Conservation (phyloP, 257 asterid species). For the Nicotiana attenuata region DNA sequence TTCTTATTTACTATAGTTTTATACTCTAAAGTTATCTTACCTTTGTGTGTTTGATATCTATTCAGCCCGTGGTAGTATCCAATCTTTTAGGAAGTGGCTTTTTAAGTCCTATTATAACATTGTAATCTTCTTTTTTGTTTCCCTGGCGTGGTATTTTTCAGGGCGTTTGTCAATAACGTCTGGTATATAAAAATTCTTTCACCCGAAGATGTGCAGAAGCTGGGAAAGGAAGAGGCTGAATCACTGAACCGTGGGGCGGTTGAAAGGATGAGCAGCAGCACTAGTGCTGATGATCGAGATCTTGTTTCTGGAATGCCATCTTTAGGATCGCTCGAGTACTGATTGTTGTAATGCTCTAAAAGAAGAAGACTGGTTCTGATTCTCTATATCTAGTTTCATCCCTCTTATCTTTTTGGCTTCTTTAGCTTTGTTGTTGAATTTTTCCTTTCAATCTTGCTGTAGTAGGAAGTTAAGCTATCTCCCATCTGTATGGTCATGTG, state of each 20-base stretch:
- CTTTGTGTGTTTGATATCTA: not conserved
- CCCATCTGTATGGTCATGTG: slow-evolving; percentile 6
- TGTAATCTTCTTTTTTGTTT: not conserved
- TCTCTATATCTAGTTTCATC: not conserved
- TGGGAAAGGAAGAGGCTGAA: slow-evolving; percentile 70
- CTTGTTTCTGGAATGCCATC: slow-evolving; percentile 53
- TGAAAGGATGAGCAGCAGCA: slow-evolving; percentile 38
- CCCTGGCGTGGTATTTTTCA: slow-evolving; percentile 22
- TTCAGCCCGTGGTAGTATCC: not conserved
- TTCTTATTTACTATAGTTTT: not conserved
- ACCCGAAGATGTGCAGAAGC: slow-evolving; percentile 74
- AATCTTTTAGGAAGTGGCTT: not conserved
- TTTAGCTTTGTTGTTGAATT: slow-evolving; percentile 5
- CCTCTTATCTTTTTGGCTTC: not conserved
- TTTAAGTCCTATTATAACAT: not conserved
- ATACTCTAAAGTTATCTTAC: not conserved
- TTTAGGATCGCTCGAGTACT: slow-evolving; percentile 65
- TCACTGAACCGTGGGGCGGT: slow-evolving; percentile 38
- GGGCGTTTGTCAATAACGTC: slow-evolving; percentile 86
- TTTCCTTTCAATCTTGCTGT: slow-evolving; percentile 6
- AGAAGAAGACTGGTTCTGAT: not conserved
- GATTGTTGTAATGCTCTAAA: slow-evolving; percentile 12
- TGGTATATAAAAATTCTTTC: slow-evolving; percentile 97
- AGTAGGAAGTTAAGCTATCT: not conserved
- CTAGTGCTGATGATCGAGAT: slow-evolving; percentile 44